Conservation (phyloP, 352 stramenopile species). For the Aphanomyces cochlioides region DNA sequence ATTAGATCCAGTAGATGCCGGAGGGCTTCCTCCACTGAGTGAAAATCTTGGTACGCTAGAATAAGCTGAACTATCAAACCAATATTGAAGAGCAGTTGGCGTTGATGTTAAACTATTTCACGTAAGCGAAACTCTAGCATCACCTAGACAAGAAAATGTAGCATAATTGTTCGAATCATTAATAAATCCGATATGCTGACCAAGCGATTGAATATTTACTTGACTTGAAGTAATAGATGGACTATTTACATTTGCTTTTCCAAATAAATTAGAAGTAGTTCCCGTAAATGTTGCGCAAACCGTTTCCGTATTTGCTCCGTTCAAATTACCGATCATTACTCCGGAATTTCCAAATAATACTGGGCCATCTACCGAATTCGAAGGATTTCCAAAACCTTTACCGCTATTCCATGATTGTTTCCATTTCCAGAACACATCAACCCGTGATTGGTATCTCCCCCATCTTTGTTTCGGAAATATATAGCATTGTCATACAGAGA, state of each 20-base stretch:
- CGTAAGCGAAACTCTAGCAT: neutral
- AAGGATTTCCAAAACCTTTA: no score
- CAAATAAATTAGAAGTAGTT: no score
- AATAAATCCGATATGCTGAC: neutral
- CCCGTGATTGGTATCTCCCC: neutral
- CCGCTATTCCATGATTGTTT: neutral
- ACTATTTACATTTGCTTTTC: no score
- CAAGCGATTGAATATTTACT: neutral
- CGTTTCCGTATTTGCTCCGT: no score
- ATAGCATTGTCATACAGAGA: neutral
- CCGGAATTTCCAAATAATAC: no score
- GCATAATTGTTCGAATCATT: neutral
- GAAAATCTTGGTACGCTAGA: slow-evolving; percentile 1
- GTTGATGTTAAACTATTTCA: slow-evolving; percentile 1
- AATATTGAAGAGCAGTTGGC: neutral
- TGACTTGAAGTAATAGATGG: no score
- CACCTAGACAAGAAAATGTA: neutral
- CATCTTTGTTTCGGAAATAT: neutral
- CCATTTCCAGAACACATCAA: neutral
- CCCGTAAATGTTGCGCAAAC: no score
- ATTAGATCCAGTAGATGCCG: neutral
- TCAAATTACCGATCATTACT: no score
- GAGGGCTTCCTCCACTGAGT: neutral
- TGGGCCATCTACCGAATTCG: no score
- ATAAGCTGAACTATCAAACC: neutral